These are phyloP conservation scores for Tulasnella sp. DNA, from an alignment of 768 basidiomycete genomes.

Conservation along the genomic window DNA sequence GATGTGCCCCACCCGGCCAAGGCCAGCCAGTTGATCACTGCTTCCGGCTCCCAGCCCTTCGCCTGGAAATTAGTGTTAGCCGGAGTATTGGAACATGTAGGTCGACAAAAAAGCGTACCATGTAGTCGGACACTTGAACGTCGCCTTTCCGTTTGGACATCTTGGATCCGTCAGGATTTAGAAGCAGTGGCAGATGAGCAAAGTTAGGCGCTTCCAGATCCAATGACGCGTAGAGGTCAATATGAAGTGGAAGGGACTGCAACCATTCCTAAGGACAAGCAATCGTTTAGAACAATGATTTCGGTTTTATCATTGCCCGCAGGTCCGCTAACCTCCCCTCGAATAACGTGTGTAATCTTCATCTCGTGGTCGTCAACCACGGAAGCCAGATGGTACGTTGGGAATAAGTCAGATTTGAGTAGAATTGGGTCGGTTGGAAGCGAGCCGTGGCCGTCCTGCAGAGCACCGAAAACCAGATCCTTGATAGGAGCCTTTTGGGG, in stretches of 20 bases:
- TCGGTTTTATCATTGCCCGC: neutral
- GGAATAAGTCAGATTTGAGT: constrained; percentile 87
- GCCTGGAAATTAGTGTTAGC: constrained; percentile 43
- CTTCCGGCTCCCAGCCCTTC: constrained; percentile 85
- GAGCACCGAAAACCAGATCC: constrained; percentile 73
- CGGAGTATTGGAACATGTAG: neutral
- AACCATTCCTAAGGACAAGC: constrained; percentile 82
- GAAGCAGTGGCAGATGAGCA: constrained; percentile 84
- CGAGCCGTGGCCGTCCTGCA: constrained; percentile 72
- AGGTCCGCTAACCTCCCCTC: constrained; percentile 68
- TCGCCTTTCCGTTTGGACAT: constrained; percentile 94
- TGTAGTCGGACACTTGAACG: constrained; percentile 80
- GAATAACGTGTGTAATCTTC: constrained; percentile 91
- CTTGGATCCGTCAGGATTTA: constrained; percentile 87
- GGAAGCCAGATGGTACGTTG: constrained; percentile 94
- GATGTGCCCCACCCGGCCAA: constrained; percentile 81
- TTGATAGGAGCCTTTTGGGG: constrained; percentile 13
- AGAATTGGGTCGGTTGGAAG: constrained; percentile 86
- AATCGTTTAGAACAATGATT: neutral
- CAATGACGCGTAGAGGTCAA: constrained; percentile 81
- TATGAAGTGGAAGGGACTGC: constrained; percentile 84
- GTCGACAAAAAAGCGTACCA: constrained; percentile 46
- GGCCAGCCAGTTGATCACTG: constrained; percentile 89
- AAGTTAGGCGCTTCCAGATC: constrained; percentile 69
- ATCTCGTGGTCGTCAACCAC: constrained; percentile 95